Percentiles rank a stretch among this genome's conserved stretches.
phyloP scores from a whole-genome alignment of 129 eudicot species.

The Ambrosia artemisiifolia region DNA sequence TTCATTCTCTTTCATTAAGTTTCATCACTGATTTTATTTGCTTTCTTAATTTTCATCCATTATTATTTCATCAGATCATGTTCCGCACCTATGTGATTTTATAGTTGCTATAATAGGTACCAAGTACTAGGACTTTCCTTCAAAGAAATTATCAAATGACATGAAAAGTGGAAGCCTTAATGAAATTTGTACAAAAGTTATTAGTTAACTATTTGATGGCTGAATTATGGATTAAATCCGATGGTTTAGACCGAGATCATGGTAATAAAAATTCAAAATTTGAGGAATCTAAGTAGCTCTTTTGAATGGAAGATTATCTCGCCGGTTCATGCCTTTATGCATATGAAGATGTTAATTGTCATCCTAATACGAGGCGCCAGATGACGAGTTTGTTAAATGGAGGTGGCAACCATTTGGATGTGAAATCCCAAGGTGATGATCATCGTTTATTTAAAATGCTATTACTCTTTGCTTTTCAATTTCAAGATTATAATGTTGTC shows the following conservation, averaged over 20 bases:
- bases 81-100: too few species aligned
- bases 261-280: constrained; percentile 5
- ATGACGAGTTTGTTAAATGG: constrained; percentile 64
- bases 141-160: neutral
- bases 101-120: too few species aligned
- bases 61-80: too few species aligned
- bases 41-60: too few species aligned
- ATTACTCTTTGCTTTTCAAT: neutral
- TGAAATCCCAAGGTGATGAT: constrained; percentile 72
- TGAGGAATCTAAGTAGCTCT: constrained; percentile 17
- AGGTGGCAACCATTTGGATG: constrained; percentile 93
- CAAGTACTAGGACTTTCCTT: too few species aligned
- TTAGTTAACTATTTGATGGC: constrained; percentile 15
- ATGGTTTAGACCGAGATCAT: constrained; percentile 18
- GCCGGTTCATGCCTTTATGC: constrained; percentile 73
- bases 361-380: constrained; percentile 67
- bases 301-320: constrained; percentile 46
- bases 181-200: constrained; percentile 17
- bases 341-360: constrained; percentile 73
- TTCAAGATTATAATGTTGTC: constrained; percentile 8
- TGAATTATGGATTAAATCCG: constrained; percentile 9
- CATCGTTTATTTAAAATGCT: neutral
- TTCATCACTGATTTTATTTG: too few species aligned
- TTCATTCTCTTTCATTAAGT: too few species aligned
- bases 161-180: constrained; percentile 24